A percentile compares a stretch with the other conserved stretches of the same genome.
Conservation (phyloP, 352 stramenopile genomes). For the Globisporangium spinosum region DNA sequence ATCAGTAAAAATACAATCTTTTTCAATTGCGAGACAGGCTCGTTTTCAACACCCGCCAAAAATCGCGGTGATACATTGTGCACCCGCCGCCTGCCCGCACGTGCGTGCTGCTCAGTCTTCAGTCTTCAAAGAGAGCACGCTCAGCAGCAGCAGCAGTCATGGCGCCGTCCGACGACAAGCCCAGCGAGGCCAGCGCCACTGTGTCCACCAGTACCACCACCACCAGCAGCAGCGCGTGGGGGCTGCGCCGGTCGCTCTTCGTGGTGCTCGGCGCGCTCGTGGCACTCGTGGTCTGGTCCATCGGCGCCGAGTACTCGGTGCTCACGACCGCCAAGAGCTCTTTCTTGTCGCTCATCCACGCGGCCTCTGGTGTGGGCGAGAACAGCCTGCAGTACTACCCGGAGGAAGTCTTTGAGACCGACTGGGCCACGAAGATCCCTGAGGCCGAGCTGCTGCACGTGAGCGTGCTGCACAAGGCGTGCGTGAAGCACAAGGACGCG, state of each 20-base stretch:
- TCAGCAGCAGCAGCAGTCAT: not conserved
- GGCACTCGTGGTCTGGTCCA: constrained; percentile 17
- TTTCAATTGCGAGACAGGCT: not conserved
- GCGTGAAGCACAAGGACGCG: constrained; percentile 25
- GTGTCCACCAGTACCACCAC: not conserved
- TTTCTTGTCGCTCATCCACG: constrained; percentile 14
- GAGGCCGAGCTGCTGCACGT: constrained; percentile 39
- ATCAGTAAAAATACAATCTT: not conserved
- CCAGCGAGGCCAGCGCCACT: not conserved
- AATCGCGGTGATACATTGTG: not conserved
- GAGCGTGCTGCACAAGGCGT: constrained; percentile 31
- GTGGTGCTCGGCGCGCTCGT: constrained; percentile 15
- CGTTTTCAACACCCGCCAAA: not conserved
- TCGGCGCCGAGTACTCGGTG: constrained; percentile 19
- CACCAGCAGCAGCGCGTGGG: not conserved
- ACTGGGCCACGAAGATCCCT: constrained; percentile 21
- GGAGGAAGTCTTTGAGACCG: constrained; percentile 12
- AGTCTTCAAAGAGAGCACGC: not conserved
- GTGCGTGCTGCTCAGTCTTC: not conserved
- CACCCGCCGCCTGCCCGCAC: not conserved
- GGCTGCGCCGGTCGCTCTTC: constrained; percentile 12
- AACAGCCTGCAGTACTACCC: constrained; percentile 11
- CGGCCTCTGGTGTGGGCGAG: constrained; percentile 10
- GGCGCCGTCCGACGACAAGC: not conserved
- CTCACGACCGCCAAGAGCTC: constrained; percentile 17